phyloP scores from a whole-genome alignment of 1,284 basidiomycete species.

The Ustilago vetiveriae region DNA sequence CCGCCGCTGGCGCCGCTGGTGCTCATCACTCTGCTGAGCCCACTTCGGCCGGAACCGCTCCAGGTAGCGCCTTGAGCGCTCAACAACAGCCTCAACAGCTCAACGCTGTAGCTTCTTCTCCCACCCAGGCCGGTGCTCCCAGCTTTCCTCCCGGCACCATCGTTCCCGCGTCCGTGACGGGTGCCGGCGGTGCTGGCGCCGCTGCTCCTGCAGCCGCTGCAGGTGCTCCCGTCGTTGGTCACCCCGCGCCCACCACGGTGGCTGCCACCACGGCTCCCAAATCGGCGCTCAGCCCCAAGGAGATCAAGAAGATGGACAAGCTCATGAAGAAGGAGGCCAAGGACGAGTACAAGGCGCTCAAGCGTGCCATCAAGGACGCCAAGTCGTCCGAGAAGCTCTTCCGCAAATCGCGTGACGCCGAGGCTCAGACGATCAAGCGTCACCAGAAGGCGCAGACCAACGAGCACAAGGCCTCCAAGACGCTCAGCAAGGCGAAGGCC shows the following conservation, averaged over 20 bases:
- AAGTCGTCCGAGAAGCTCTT: slow-evolving; percentile 50
- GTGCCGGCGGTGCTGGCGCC: slow-evolving; percentile 11
- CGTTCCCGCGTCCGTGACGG: slow-evolving; percentile 5
- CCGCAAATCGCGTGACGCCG: slow-evolving; percentile 58
- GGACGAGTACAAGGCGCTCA: slow-evolving; percentile 57
- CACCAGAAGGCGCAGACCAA: slow-evolving; percentile 54
- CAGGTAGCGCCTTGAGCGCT: slow-evolving; percentile 14
- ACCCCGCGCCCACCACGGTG: slow-evolving; percentile 23
- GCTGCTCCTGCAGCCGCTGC: slow-evolving; percentile 9
- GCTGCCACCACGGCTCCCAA: slow-evolving; percentile 25
- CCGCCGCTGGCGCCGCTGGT: slow-evolving; percentile 11
- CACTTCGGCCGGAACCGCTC: slow-evolving; percentile 12
- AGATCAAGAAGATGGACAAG: slow-evolving; percentile 62
- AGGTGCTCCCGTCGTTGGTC: slow-evolving; percentile 12
- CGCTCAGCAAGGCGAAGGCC: slow-evolving; percentile 51
- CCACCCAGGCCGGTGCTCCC: background rate
- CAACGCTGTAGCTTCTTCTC: slow-evolving; percentile 17
- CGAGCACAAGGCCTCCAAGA: slow-evolving; percentile 60
- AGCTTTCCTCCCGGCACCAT: slow-evolving; percentile 12
- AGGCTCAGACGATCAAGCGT: slow-evolving; percentile 53
- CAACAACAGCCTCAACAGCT: slow-evolving; percentile 21
- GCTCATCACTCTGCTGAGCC: slow-evolving; percentile 10
- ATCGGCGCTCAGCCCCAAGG: slow-evolving; percentile 47
- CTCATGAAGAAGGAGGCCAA: slow-evolving; percentile 61
- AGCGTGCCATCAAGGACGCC: slow-evolving; percentile 59